A percentile compares a stretch with the other conserved stretches of the same genome.
Evolutionary conservation across 352 stramenopile species (phyloP).

Genomic region (Phytophthora multivora): DNA sequence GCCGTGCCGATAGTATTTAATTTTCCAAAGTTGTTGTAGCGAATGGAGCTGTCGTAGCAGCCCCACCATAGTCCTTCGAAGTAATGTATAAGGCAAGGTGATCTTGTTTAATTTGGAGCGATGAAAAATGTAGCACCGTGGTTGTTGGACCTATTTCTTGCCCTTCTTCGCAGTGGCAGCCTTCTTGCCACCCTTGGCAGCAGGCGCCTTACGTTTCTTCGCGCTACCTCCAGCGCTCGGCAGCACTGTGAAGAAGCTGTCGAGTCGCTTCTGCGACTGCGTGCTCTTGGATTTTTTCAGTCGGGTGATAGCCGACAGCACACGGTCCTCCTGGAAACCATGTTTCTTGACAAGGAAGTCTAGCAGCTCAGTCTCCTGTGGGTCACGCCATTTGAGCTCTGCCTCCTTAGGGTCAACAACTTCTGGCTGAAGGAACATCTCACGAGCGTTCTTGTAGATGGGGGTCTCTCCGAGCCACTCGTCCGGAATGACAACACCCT

Average conservation of each 20-base stretch:
- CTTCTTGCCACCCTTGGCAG: conserved; percentile 41
- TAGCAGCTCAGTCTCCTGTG: conserved; percentile 88
- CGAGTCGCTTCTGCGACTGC: conserved; percentile 96
- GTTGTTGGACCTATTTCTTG: conserved; percentile 58
- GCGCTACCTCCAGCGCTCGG: conserved; percentile 38
- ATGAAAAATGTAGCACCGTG: conserved; percentile 12
- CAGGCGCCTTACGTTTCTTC: conserved; percentile 69
- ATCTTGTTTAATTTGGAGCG: background rate
- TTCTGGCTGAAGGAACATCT: conserved; percentile 92
- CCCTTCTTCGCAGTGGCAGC: conserved; percentile 50
- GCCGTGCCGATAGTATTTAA: conserved; percentile 44
- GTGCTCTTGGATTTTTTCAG: conserved; percentile 96
- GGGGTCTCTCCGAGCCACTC: conserved; percentile 88
- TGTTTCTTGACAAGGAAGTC: conserved; percentile 97
- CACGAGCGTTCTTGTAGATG: conserved; percentile 92
- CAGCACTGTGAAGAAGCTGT: conserved; percentile 95
- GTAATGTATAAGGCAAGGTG: conserved; percentile 29
- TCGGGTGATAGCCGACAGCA: conserved; percentile 93
- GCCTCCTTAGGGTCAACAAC: conserved; percentile 64
- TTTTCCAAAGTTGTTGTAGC: conserved; percentile 20
- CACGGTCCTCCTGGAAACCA: conserved; percentile 95
- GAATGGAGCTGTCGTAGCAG: conserved; percentile 16
- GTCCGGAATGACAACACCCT: conserved; percentile 82
- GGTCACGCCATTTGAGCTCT: conserved; percentile 96
- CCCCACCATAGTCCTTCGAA: conserved; percentile 5